phyloP scores from a whole-genome alignment of 2,329 filamentous ascomycete genomes.

The Intubia oerlemansii region DNA sequence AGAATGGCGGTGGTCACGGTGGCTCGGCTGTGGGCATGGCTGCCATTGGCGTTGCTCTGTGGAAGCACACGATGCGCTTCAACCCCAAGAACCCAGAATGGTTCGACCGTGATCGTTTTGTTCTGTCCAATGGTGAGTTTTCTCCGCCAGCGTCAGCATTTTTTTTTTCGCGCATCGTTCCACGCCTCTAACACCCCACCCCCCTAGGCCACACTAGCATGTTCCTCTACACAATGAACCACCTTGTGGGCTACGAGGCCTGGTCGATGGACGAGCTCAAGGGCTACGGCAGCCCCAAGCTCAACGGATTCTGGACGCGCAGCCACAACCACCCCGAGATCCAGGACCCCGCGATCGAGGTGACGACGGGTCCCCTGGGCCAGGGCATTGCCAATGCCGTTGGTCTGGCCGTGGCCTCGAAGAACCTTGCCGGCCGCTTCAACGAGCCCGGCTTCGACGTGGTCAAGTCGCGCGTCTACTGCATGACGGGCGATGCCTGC shows the following conservation, averaged over 20 bases:
- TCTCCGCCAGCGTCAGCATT: too few relatives aligned
- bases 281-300: slow-evolving; percentile 20
- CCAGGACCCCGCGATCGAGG: slow-evolving; percentile 33
- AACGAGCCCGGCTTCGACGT: slow-evolving; percentile 26
- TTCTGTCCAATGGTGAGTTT: slow-evolving; percentile 42
- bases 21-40: slow-evolving; percentile 38
- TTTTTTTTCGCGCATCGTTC: too few relatives aligned
- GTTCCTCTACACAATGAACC: slow-evolving; percentile 30
- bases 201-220: slow-evolving; percentile 32
- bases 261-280: slow-evolving; percentile 37
- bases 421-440: slow-evolving; percentile 30
- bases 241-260: slow-evolving; percentile 28
- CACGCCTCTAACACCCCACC: too few relatives aligned
- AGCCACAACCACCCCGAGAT: slow-evolving; percentile 36
- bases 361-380: slow-evolving; percentile 36
- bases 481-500: slow-evolving; percentile 36
- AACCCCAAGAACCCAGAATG: slow-evolving; percentile 29
- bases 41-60: slow-evolving; percentile 35
- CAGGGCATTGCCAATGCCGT: slow-evolving; percentile 40
- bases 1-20: slow-evolving; percentile 7
- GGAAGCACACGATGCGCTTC: slow-evolving; percentile 41
- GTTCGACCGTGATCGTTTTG: slow-evolving; percentile 41
- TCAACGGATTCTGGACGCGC: slow-evolving; percentile 25
- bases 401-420: slow-evolving; percentile 33
- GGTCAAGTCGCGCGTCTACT: slow-evolving; percentile 24